phyloP scores from a whole-genome alignment of 352 stramenopile species.

The Phytophthora brassicae region DNA sequence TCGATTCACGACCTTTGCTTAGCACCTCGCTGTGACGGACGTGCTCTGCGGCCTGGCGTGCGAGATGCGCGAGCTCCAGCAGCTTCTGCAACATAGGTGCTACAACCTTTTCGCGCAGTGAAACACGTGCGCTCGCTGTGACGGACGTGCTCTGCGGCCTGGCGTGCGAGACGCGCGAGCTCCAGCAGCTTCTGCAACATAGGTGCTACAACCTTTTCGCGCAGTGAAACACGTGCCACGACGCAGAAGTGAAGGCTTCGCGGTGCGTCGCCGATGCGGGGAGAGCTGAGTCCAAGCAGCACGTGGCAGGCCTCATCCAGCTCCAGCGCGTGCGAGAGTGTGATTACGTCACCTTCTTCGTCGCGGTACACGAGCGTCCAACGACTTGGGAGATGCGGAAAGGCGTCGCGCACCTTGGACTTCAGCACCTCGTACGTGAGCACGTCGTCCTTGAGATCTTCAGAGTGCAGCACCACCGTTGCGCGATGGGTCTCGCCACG shows the following conservation, averaged over 20 bases:
- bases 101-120: conserved; percentile 50
- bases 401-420: conserved; percentile 41
- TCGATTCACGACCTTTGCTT: conserved; percentile 52
- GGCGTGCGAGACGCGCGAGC: conserved; percentile 44
- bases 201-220: conserved; percentile 47
- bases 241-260: conserved; percentile 62
- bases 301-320: conserved; percentile 60
- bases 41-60: conserved; percentile 26
- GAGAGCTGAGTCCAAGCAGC: conserved; percentile 33
- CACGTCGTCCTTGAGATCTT: conserved; percentile 18
- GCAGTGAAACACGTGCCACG: conserved; percentile 48
- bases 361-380: conserved; percentile 73
- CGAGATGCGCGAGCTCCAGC: conserved; percentile 50
- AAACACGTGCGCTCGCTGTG: conserved; percentile 44
- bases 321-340: conserved; percentile 51
- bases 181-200: conserved; percentile 53
- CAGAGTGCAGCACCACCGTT: conserved; percentile 28
- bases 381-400: conserved; percentile 26
- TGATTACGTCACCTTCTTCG: conserved; percentile 70
- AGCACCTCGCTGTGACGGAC: conserved; percentile 43
- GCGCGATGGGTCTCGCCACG: conserved; percentile 51
- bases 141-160: conserved; percentile 25
- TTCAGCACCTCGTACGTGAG: conserved; percentile 50
- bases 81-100: conserved; percentile 51
- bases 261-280: conserved; percentile 3